These are phyloP conservation scores for Blepharisma stoltei DNA, from an alignment of 73 alveolate genomes.

Conservation along the genomic window DNA sequence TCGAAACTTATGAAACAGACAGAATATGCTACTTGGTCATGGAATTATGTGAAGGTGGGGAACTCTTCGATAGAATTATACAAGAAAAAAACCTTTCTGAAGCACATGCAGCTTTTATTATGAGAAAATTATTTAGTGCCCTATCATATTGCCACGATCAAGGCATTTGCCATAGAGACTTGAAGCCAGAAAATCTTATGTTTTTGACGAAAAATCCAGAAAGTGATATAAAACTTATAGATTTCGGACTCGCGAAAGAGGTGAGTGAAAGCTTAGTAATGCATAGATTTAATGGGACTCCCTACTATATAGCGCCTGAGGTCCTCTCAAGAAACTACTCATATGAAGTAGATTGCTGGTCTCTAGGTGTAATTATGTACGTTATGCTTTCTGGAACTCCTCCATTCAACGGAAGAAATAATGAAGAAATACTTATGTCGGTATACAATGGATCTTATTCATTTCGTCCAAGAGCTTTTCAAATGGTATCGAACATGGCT, in stretches of 20 bases:
- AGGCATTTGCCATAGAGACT: conserved; percentile 62
- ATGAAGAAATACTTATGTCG: conserved; percentile 70
- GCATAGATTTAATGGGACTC: conserved; percentile 68
- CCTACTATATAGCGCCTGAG: conserved; percentile 90
- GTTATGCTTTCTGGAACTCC: conserved; percentile 79
- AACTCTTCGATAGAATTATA: background rate
- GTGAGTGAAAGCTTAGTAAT: conserved; percentile 36
- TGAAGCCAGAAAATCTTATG: conserved; percentile 81
- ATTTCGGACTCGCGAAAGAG: conserved; percentile 68
- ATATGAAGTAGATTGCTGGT: conserved; percentile 84
- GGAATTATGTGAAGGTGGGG: conserved; percentile 34
- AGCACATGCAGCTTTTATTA: background rate
- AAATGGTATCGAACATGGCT: conserved; percentile 62
- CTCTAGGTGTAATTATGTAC: conserved; percentile 80
- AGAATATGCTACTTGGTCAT: conserved; percentile 25
- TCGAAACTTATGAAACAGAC: conserved; percentile 29
- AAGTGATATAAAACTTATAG: conserved; percentile 71
- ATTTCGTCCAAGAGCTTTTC: conserved; percentile 51
- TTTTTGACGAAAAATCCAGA: conserved; percentile 60
- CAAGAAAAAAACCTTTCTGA: conserved; percentile 19
- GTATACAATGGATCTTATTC: conserved; percentile 57
- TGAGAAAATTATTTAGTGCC: conserved; percentile 57
- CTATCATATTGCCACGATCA: conserved; percentile 49
- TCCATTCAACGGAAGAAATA: conserved; percentile 80
- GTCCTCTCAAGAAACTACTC: conserved; percentile 73